Evolutionary conservation across 2,329 filamentous ascomycete genomes (phyloP), one percentile per base, ranked within the genome.

Genomic region (Fusarium sarcochroum): DNA sequence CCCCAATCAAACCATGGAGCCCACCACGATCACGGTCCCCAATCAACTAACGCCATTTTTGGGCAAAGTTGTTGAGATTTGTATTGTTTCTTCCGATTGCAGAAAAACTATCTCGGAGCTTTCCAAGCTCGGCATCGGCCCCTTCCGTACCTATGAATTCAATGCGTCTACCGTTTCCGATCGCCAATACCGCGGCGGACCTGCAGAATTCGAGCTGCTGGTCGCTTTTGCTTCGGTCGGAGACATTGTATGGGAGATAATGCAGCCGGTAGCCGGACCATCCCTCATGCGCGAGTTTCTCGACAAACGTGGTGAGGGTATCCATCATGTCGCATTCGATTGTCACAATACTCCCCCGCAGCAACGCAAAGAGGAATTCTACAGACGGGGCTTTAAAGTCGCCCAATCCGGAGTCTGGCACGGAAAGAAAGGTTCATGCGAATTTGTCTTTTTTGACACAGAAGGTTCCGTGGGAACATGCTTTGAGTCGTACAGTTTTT

Each of bases 311-410:
- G 51, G 32, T 1, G 41, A 37, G 14, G 51, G 51, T 1, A 54
- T 54, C 38, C 51, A 54, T 11, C 51, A 54, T 5, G 41, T 54
- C 2, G 51, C 51, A 2, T 54, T 54, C 18, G 51, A 54, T 9
- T 54, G 51, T 11, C 21, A 54, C 11, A 15, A 54, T 21, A 21
- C 48, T 7, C 41, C 51, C 2, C 51, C 35, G 6, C n/a, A 11
- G 3, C 10, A 54, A 30, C n/a, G 51, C 7, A 48, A 14, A 6
- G 32, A 54, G 2, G 41, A 54, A 4, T 54, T 54, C 5, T 6
- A 10, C 4, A 30, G 6, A 6, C 23, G 23, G 7, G 23, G 23
- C 6, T 23, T 23, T 7, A 7, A 23, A 7, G 23, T 23, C 23
- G 23, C 7, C 5, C 23, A 23, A 23, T 23, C 23, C 6, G 23